Base-by-base conservation (phyloP, 768 basidiomycete genomes). In the Pholiota microspora region DNA sequence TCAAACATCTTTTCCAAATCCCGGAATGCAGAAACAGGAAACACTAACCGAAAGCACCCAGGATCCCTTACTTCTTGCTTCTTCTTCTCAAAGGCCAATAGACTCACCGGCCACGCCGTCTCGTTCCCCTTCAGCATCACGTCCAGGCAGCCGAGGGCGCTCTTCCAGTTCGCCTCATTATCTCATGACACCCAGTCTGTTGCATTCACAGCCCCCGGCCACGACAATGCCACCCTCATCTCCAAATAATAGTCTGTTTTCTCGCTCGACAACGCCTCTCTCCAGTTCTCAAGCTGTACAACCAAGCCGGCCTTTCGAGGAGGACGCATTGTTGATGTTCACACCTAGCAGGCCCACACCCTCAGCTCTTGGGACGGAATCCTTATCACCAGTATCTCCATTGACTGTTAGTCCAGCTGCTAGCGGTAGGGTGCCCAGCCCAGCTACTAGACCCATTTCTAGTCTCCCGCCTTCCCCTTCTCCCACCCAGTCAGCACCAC, bases 21-120 rank as follows among this genome's bases (percentile, higher is more conserved):
- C 49, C 15, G 40, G n/a, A 8, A 42, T 51, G 13, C 50, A 40
- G 24, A 35, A 53, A n/a, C 24, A 28, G 6, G 45, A 23, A 16
- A 46, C 21, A 16, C 8, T 28, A 24, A 9, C 27, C 3, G n/a
- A n/a, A 15, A 27, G 45, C 7, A 55, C 55, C 16, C 60, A 59
- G 34, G 62, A 59, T 35, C 55, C 55, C 25, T 51, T 63, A 16
- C 51, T 60, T 10, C 53, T 62, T 21, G 18, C 13, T 38, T 45
- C 57, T 45, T 51, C 58, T 24, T 7, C 24, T 6, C 24, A 21
- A 24, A 13, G 10, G 15, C 21, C 23, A n/a, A 21, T 12, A 15
- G 3, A 16, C 8, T n/a, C 31, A 27, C 49, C 10, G 21, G 7
- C 32, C 7, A 55, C 54, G 21, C 54, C 54, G 4, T 6, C 32